A percentile compares a stretch with the other conserved stretches of the same genome.
These are phyloP conservation scores for Gaeumannomyces tritici DNA, from an alignment of 2,329 filamentous ascomycete species.

Conservation along the genomic window DNA sequence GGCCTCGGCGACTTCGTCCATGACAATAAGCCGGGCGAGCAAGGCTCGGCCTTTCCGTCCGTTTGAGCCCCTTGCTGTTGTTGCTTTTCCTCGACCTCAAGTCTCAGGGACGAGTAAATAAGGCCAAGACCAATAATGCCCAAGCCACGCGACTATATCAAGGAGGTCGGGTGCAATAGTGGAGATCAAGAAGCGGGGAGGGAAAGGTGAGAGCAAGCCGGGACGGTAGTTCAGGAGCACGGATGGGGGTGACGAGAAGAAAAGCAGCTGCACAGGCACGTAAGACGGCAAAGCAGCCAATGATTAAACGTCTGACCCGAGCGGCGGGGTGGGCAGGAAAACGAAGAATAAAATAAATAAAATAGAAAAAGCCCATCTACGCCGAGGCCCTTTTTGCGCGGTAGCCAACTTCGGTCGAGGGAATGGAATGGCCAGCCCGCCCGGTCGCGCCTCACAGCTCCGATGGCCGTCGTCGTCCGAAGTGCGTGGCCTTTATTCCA, in stretches of 20 bases:
- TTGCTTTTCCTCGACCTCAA: neutral
- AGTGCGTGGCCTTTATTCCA: neutral
- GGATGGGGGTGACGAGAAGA: neutral
- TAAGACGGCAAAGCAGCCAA: neutral
- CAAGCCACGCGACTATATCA: neutral
- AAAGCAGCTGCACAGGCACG: neutral
- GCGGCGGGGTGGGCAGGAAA: neutral
- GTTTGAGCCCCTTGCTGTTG: neutral
- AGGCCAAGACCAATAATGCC: neutral
- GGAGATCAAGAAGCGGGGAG: neutral
- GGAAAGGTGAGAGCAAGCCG: neutral
- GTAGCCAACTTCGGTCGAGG: neutral
- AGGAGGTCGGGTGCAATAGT: neutral
- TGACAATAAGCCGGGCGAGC: neutral
- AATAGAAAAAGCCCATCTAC: neutral
- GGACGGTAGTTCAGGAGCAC: neutral
- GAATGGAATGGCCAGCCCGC: neutral
- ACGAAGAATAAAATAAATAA: neutral
- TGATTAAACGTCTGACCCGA: neutral
- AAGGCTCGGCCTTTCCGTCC: neutral
- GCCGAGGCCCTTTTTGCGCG: neutral
- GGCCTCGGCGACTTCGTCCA: constrained; percentile 16
- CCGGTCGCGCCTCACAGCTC: neutral
- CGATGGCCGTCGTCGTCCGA: neutral
- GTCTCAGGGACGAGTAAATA: neutral